Evolutionary conservation across 2,329 filamentous ascomycete genomes (phyloP).

Genomic region (Alternaria gansuensis): DNA sequence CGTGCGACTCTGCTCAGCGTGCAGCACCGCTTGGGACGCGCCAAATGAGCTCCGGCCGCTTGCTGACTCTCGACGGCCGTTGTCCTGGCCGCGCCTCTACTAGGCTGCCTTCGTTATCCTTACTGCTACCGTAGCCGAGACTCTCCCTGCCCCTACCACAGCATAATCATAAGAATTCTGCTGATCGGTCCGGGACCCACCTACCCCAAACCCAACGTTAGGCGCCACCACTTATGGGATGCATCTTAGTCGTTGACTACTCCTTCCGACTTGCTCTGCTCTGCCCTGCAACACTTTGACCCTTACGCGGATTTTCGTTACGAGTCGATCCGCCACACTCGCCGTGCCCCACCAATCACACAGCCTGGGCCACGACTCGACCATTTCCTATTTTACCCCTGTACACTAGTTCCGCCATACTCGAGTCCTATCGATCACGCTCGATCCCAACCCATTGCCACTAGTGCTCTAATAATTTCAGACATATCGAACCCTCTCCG

Average conservation of each 20-base stretch:
- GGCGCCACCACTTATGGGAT: slow-evolving; percentile 43
- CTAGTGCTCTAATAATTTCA: slow-evolving; percentile 37
- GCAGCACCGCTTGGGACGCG: slow-evolving; percentile 33
- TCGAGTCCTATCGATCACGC: slow-evolving; percentile 19
- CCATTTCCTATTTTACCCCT: slow-evolving; percentile 46
- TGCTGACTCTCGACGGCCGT: slow-evolving; percentile 41
- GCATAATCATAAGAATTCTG: slow-evolving; percentile 39
- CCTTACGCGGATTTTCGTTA: slow-evolving; percentile 45
- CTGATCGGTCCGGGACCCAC: slow-evolving; percentile 39
- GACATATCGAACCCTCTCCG: slow-evolving; percentile 59
- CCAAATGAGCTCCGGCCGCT: slow-evolving; percentile 43
- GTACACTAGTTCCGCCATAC: slow-evolving; percentile 36
- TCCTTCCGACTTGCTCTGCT: slow-evolving; percentile 48
- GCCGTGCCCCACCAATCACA: slow-evolving; percentile 41
- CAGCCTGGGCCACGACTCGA: slow-evolving; percentile 21
- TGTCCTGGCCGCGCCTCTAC: slow-evolving; percentile 39
- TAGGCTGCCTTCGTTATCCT: slow-evolving; percentile 31
- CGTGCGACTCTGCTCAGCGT: slow-evolving; percentile 23
- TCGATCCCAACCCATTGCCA: slow-evolving; percentile 27
- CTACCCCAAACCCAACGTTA: slow-evolving; percentile 34
- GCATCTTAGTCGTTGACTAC: slow-evolving; percentile 34
- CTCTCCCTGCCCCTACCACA: slow-evolving; percentile 31
- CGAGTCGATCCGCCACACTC: slow-evolving; percentile 37
- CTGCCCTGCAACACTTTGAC: slow-evolving; percentile 54
- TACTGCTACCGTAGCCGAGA: slow-evolving; percentile 32